phyloP scores from a whole-genome alignment of 139 green algal genomes.

The Closterium sp. region DNA sequence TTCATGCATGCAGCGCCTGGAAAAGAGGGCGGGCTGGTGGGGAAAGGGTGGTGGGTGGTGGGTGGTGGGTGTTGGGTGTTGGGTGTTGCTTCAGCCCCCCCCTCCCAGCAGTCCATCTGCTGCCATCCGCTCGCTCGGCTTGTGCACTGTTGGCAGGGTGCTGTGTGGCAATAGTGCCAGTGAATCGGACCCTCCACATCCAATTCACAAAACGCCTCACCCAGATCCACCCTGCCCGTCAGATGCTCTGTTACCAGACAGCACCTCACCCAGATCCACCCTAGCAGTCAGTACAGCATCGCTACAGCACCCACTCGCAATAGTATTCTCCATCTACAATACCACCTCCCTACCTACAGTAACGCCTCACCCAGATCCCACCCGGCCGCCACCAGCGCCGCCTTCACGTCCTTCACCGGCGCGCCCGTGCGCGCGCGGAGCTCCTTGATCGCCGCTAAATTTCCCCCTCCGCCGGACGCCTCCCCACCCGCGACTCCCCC shows the following conservation, averaged over 20 bases:
- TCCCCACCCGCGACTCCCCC: background rate
- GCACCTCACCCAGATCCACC: background rate
- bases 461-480: background rate
- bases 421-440: slow-evolving; percentile 46
- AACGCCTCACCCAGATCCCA: slow-evolving; percentile 41
- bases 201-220: too few species aligned
- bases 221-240: too few species aligned
- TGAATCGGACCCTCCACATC: too few species aligned
- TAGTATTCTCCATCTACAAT: background rate
- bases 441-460: slow-evolving; percentile 49
- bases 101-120: slow-evolving; percentile 83
- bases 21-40: background rate
- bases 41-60: background rate
- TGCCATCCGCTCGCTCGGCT: slow-evolving; percentile 79
- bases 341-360: background rate
- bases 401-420: slow-evolving; percentile 52
- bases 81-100: slow-evolving; percentile 28
- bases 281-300: background rate
- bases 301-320: background rate
- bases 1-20: slow-evolving; percentile 39
- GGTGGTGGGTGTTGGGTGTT: background rate
- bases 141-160: slow-evolving; percentile 79
- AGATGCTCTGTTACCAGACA: background rate
- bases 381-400: slow-evolving; percentile 21
- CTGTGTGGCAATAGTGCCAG: too few species aligned